A percentile compares a stretch with the other conserved stretches of the same genome.
phyloP scores from a whole-genome alignment of 768 basidiomycete genomes.

The Trametes punicea region DNA sequence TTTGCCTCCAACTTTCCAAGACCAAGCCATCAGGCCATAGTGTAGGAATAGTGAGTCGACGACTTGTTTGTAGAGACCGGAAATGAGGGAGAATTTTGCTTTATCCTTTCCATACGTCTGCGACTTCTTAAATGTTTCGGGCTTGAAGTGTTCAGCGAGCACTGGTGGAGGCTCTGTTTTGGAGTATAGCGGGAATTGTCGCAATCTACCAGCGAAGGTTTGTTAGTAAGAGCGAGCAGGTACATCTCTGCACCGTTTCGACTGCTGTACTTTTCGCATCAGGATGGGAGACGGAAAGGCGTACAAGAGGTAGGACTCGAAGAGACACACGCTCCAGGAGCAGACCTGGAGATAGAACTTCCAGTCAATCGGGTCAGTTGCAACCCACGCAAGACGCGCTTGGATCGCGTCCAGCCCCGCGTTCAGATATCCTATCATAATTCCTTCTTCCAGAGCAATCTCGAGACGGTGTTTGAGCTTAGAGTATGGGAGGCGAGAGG shows the following conservation, averaged over 20 bases:
- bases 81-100: constrained; percentile 74
- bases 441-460: no score
- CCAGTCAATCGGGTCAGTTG: constrained; percentile 74
- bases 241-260: no score
- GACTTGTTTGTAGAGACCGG: constrained; percentile 69
- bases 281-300: constrained; percentile 26
- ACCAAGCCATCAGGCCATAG: constrained; percentile 78
- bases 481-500: no score
- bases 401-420: constrained; percentile 48
- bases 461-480: no score
- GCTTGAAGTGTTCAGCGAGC: constrained; percentile 64
- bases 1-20: constrained; percentile 65
- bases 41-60: constrained; percentile 70
- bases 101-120: constrained; percentile 92
- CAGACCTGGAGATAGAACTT: constrained; percentile 75
- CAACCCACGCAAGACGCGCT: constrained; percentile 64
- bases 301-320: constrained; percentile 85
- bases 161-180: constrained; percentile 69
- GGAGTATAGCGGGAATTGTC: constrained; percentile 85
- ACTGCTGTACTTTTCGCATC: background rate
- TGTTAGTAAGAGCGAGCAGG: background rate
- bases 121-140: constrained; percentile 79
- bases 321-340: constrained; percentile 75
- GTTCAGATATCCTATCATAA: constrained; percentile 27
- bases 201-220: constrained; percentile 38